Base-by-base conservation (phyloP, 257 asterid genomes). In the Salvia miltiorrhiza region DNA sequence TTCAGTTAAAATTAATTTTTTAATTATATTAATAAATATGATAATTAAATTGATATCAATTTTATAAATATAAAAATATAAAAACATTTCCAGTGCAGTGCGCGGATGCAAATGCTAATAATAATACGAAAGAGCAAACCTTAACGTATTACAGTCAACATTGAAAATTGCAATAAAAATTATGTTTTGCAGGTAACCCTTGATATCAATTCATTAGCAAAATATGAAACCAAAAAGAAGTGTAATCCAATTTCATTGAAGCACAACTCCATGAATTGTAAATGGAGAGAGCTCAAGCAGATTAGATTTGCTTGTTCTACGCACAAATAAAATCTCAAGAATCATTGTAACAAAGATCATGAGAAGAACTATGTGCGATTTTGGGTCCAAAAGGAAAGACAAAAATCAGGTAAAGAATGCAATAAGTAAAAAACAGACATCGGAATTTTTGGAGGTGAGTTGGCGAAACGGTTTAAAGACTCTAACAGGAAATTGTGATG, bases 291-390 rank as follows among this genome's bases (percentile, higher is more conserved):
- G 73, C 85, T 77, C 49, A 77, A 80, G 79, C 77, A 80, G 82
- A 80, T 21, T 59, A 75, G 79, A 80, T 10, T 21, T 9, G n/a
- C 16, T 78, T 40, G 62, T 1, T 77, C 20, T 80, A 14, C 77
- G 82, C 85, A 80, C 85, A 81, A 11, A 77, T 77, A 81, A 81
- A 81, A 81, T 74, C 82, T 23, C 75, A 11, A 48, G 77, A 77
- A 55, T 70, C 77, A 77, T 59, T 13, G 57, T 1, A 1, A 21
- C 2, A 16, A 23, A 61, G 69, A 52, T 50, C 63, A 47, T 24
- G 39, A 72, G 79, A 80, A 77, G 84, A 80, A 80, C 84, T 76
- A 73, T 65, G 84, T 76, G 84, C 84, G 70, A 7, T 37, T 3
- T 17, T 1, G 16, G 21, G 49, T 37, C 10, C 2, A 26, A 49